A percentile compares a stretch with the other conserved stretches of the same genome.
Evolutionary conservation across 805 yeast species (phyloP).

Genomic region (Candida taoyuanica): DNA sequence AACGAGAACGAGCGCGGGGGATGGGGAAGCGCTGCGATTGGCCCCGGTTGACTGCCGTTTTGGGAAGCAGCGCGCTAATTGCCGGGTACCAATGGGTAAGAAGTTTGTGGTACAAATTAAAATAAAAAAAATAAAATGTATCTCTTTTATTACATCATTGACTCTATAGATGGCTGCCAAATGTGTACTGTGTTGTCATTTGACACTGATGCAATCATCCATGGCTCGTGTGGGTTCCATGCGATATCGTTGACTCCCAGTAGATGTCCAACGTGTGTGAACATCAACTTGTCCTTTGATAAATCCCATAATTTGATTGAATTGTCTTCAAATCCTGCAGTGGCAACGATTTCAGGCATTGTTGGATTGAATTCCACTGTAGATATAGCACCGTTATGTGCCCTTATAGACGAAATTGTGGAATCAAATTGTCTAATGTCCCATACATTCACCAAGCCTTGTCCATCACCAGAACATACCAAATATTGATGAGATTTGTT

Average conservation of each 20-base stretch:
- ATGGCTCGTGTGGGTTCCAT: conserved; percentile 73
- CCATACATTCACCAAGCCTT: conserved; percentile 55
- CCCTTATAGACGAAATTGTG: too few relatives aligned
- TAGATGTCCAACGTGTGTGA: conserved; percentile 83
- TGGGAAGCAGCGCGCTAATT: conserved; percentile 3
- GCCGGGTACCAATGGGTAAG: conserved; percentile 1
- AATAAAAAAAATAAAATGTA: too few relatives aligned
- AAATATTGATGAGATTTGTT: conserved; percentile 52
- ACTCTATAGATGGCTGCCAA: conserved; percentile 79
- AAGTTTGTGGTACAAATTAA: too few relatives aligned
- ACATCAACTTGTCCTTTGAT: conserved; percentile 35
- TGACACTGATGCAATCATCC: conserved; percentile 71
- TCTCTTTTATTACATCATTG: too few relatives aligned
- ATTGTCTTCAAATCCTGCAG: conserved; percentile 62
- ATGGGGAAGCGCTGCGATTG: conserved; percentile 9
- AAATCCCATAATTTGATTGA: conserved; percentile 61
- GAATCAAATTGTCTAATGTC: conserved; percentile 59
- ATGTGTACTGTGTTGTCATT: conserved; percentile 86
- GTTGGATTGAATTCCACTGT: conserved; percentile 71
- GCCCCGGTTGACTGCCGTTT: conserved; percentile 9
- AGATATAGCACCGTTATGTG: conserved; percentile 55
- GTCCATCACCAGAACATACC: conserved; percentile 63
- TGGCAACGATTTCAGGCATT: conserved; percentile 49
- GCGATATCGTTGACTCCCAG: conserved; percentile 78
- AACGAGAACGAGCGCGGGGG: too few relatives aligned